Base-by-base conservation (phyloP, 1,284 basidiomycete genomes). In the Papiliotrema laurentii region DNA sequence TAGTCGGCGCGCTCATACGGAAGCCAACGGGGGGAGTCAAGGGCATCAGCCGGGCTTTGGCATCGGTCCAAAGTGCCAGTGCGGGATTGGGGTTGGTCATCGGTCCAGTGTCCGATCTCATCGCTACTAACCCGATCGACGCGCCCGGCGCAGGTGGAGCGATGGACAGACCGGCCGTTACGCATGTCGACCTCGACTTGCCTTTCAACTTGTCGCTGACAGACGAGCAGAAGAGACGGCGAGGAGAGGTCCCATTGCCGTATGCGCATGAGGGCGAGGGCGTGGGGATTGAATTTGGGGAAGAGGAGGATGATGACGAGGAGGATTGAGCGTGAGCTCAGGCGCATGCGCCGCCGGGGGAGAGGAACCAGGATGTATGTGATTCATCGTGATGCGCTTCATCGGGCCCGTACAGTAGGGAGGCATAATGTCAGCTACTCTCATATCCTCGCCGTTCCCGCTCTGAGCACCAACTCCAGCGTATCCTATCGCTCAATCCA, bases 131-230 rank as follows among this genome's bases (percentile, higher is more conserved):
- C 39, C 40, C 35, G n/a, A 44, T 30, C 19, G 6, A 22, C 21
- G 47, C 42, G 21, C 36, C 47, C 3, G 34, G 39, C 0, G 37
- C 27, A 22, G 34, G 43, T 37, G 21, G 18, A 22, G 30, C 38
- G 21, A 7, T 24, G 34, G 41, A 27, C 10, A 36, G 44, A 31
- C 31, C 43, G 22, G 51, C 51, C 10, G 51, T 82, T 3, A 83
- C 81, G 0, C 80, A 84, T 54, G 79, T 63, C 2, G 68, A 83
- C 56, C 71, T 87, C 36, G 57, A 68, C 36, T 49, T 72, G 24
- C 66, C 89, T 0, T 96, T 96, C 78, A 93, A 93, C 68, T 79
- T 96, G 24, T 80, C 76, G 50, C 80, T 94, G 45, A 93, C 89
- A n/a, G 77, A 81, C 14, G 80, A 84, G n/a, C 91, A 96, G 67